Conservation (phyloP, 192 early-diverging fungal genomes). For the Linnemannia hyalina region DNA sequence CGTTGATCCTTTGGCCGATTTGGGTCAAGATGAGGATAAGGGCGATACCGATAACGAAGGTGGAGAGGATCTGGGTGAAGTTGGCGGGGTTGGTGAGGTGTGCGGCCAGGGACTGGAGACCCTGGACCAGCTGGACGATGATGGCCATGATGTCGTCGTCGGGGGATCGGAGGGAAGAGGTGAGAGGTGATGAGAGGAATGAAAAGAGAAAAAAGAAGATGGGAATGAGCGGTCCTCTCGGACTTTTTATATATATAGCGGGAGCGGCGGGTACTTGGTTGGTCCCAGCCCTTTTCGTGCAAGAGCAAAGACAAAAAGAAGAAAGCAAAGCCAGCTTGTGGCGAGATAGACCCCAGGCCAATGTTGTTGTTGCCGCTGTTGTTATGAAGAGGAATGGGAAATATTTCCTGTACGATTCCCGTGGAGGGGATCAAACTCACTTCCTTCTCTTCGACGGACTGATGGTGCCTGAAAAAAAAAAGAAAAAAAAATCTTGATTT, state of each 20-base stretch:
- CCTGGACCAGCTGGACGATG: slow-evolving; percentile 55
- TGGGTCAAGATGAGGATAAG: slow-evolving; percentile 47
- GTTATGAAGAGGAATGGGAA: too few relatives aligned
- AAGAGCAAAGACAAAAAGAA: too few relatives aligned
- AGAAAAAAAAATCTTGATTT: slow-evolving; percentile 13
- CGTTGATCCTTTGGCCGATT: slow-evolving; percentile 44
- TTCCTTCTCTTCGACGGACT: background rate
- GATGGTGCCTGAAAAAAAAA: slow-evolving; percentile 9
- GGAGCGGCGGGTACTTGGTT: background rate
- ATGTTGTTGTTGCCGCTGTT: background rate
- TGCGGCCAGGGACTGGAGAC: slow-evolving; percentile 42
- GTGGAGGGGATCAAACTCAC: background rate
- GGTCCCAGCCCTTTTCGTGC: background rate
- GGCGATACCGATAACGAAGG: slow-evolving; percentile 43
- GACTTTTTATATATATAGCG: background rate
- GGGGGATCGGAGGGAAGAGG: slow-evolving; percentile 12
- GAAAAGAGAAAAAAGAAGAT: background rate
- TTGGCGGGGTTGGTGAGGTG: slow-evolving; percentile 55
- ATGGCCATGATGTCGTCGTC: slow-evolving; percentile 39
- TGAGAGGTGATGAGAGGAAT: background rate
- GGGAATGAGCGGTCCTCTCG: background rate
- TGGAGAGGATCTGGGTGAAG: slow-evolving; percentile 48
- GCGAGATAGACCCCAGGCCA: slow-evolving; percentile 1
- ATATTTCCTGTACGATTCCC: background rate
- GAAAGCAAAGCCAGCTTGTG: background rate